These are phyloP conservation scores for Microstegium vimineum DNA, from an alignment of 176 grass and related monocot species.

Conservation along the genomic window DNA sequence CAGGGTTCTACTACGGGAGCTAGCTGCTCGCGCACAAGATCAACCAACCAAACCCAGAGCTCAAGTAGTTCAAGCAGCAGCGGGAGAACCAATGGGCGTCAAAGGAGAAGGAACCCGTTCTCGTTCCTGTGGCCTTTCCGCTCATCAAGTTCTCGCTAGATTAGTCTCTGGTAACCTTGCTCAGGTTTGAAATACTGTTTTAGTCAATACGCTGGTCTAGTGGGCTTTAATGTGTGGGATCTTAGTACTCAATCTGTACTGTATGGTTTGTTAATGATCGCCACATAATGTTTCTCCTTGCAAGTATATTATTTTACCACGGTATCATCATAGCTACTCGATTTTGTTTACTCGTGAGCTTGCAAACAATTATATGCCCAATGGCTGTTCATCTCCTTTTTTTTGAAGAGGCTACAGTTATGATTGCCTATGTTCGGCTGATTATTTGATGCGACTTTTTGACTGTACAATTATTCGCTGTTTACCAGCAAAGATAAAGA, in stretches of 20 bases:
- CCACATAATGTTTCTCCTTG: constrained; percentile 15
- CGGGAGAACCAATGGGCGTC: constrained; percentile 42
- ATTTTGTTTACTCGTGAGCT: constrained; percentile 26
- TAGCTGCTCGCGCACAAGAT: constrained; percentile 53
- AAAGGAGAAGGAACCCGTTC: constrained; percentile 63
- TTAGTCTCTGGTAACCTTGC: constrained; percentile 25
- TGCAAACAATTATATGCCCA: neutral
- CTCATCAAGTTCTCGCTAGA: constrained; percentile 71
- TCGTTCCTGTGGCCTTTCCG: constrained; percentile 84
- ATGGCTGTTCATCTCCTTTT: neutral
- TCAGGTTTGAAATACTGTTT: constrained; percentile 31
- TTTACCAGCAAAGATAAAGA: neutral
- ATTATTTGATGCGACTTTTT: neutral
- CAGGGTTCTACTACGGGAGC: constrained; percentile 44
- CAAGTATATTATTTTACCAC: constrained; percentile 33
- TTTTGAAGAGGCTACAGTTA: neutral
- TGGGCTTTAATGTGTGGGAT: constrained; percentile 22
- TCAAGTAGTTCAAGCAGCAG: constrained; percentile 55
- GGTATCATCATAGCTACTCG: neutral
- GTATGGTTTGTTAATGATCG: constrained; percentile 34
- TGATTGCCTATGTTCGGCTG: neutral
- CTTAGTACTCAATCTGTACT: constrained; percentile 19
- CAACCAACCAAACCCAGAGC: constrained; percentile 44
- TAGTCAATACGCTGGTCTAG: constrained; percentile 32
- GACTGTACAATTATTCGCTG: neutral